Evolutionary conservation across 1,139 yeast genomes (phyloP).

Genomic region (Chernovozyma aurita): DNA sequence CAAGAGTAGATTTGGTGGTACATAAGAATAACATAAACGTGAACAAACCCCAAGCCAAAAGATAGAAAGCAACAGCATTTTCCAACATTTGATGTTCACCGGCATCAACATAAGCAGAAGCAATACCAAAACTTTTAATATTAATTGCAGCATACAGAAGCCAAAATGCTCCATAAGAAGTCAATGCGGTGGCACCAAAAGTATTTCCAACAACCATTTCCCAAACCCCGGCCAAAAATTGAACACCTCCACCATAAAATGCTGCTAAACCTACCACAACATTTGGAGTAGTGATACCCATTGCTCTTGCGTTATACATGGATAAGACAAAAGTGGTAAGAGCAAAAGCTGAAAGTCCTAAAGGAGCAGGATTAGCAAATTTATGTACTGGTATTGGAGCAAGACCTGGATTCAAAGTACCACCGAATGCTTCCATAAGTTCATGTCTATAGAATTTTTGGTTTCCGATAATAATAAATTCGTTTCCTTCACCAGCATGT

Average conservation of each 20-base stretch:
- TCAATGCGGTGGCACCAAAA: constrained; percentile 60
- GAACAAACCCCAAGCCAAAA: constrained; percentile 65
- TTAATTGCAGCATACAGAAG: constrained; percentile 57
- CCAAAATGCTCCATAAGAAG: constrained; percentile 78
- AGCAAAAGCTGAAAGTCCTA: constrained; percentile 53
- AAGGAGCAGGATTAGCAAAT: constrained; percentile 57
- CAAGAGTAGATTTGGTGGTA: constrained; percentile 63
- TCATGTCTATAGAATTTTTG: constrained; percentile 32
- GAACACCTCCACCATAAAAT: constrained; percentile 60
- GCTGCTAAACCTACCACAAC: constrained; percentile 41
- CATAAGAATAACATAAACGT: constrained; percentile 54
- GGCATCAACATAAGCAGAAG: constrained; percentile 43
- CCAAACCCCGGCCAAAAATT: constrained; percentile 63
- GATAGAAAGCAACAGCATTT: constrained; percentile 55
- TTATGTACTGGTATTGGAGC: constrained; percentile 29
- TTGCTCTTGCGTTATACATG: constrained; percentile 37
- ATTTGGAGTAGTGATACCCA: constrained; percentile 32
- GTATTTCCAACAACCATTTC: constrained; percentile 63
- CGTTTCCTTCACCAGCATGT: constrained; percentile 19
- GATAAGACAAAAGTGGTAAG: constrained; percentile 47
- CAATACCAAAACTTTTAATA: constrained; percentile 52
- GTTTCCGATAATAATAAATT: constrained; percentile 27
- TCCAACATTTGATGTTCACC: constrained; percentile 37
- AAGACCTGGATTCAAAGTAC: constrained; percentile 33
- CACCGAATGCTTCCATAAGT: constrained; percentile 39